A percentile compares a stretch with the other conserved stretches of the same genome.
Conservation (phyloP, 805 yeast species). For the Candida andamanensis region DNA sequence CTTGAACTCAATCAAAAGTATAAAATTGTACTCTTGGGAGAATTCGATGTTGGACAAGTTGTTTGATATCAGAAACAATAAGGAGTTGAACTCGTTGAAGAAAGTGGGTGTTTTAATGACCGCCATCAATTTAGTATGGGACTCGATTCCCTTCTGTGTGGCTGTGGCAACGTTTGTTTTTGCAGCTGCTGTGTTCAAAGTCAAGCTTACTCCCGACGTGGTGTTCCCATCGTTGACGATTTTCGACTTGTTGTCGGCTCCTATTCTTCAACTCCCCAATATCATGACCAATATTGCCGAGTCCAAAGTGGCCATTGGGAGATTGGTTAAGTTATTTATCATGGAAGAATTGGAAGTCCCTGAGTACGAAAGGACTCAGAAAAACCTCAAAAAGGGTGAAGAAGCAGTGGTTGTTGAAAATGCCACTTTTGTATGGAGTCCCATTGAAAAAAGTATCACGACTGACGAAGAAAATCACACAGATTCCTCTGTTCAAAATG, state of each 20-base stretch:
- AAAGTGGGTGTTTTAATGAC: conserved; percentile 31
- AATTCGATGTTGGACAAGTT: conserved; percentile 32
- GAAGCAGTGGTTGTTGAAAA: conserved; percentile 21
- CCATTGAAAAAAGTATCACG: conserved; percentile 4
- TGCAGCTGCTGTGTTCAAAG: conserved; percentile 19
- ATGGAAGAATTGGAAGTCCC: conserved; percentile 30
- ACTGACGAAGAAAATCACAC: conserved; percentile 15
- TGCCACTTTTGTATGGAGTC: conserved; percentile 28
- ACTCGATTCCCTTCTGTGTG: conserved; percentile 33
- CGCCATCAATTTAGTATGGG: conserved; percentile 29
- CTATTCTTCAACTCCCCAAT: conserved; percentile 29
- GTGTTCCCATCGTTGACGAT: conserved; percentile 38
- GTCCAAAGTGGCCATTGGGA: conserved; percentile 26
- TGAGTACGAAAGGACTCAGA: conserved; percentile 15
- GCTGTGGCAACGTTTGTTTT: conserved; percentile 29
- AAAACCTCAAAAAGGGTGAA: conserved; percentile 16
- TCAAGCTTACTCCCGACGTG: conserved; percentile 30
- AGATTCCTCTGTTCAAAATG: conserved; percentile 12
- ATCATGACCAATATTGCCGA: conserved; percentile 25
- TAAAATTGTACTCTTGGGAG: conserved; percentile 41
- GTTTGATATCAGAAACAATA: conserved; percentile 27
- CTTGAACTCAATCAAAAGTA: conserved; percentile 31
- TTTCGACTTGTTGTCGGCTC: conserved; percentile 31
- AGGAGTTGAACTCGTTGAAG: conserved; percentile 25
- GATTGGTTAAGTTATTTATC: conserved; percentile 28